Evolutionary conservation across 306 rosid genomes (phyloP), one percentile per base, ranked within the genome.

Genomic region (Bauhinia variegata): DNA sequence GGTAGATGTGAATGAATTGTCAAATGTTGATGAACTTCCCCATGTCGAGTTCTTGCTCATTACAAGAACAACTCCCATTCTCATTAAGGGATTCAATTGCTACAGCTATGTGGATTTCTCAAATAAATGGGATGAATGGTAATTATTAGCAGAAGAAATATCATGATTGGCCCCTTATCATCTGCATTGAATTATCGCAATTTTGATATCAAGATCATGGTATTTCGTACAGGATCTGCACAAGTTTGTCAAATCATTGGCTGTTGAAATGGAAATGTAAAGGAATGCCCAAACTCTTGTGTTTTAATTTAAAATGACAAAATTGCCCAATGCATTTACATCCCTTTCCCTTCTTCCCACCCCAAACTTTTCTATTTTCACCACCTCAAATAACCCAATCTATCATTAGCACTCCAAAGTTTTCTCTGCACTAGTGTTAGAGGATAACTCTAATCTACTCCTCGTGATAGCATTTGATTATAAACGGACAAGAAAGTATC

Each of bases 111-210:
- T 88, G 92, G 95, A 88, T 82, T 91, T 82, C 68, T 48, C 86
- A 2, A 80, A 83, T 68, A 86, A 72, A 67, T 91, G 95, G 97
- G 84, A 91, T 11, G 79, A 80, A 49, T 91, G 97, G 95, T 91
- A 79, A 91, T 8, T 47, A 1, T 18, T 61, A 41, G 67, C 61
- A 18, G 31, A 6, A 31, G 46, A 28, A 54, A 46, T 54, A 36
- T 28, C 19, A 18, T 60, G 8, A 10, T 23, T 57, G 38, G 56
- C 19, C 67, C 61, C 59, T 48, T 6, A 47, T 67, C 12, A 49
- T 70, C 48, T 17, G 3, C 42, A 15, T 51, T 59, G 32, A 70
- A 57, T 49, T 59, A 14, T 70, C 49, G 48, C 33, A n/a, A 38
- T 33, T n/a, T 58, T 64, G 62, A 70, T 58, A 15, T 51, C 53